Evolutionary conservation across 2,329 filamentous ascomycete genomes (phyloP), one percentile per base, ranked within the genome.

Genomic region (Cadophora sp.): DNA sequence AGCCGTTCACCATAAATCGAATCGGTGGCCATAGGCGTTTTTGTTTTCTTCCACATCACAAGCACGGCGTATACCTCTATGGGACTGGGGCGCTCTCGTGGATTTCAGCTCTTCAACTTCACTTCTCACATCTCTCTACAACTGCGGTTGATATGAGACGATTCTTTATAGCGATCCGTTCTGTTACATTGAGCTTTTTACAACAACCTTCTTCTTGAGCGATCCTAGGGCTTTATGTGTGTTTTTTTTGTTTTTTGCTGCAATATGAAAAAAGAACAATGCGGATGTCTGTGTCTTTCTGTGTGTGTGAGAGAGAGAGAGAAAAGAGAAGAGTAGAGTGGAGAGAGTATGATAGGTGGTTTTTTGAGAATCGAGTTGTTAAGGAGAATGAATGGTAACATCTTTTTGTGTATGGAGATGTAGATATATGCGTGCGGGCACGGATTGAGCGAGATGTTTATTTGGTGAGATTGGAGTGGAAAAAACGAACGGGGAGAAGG

Each of bases 371-470:
- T 41, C 4, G 55, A 7, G 11, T 33, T 39, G 24, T 30, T 30
- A 30, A 30, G 27, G 27, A 30, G 27, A 6, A 30, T 50, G 33
- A 27, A 9, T 22, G 48, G 18, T 24, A 50, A n/a, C 30, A n/a
- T 43, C 39, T 50, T 45, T 45, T 48, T 61, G 39, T 30, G 33
- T 47, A 45, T 24, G 14, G 55, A 39, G 51, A 14, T 39, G 60
- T 70, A 66, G 66, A 67, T 30, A 67, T 70, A 68, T 55, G 62
- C 66, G 68, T 70, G 68, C 68, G 50, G 68, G 68, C 68, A 70
- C 66, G 65, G 47, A 60, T 58, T 58, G 48, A 16, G 36, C 20
- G 39, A 30, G 43, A 62, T 62, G 33, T 36, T 36, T 51, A 39
- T 30, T 22, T 36, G 51, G 20, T 20, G 20, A 2, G 59, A 51